These are phyloP conservation scores for Hymenotorrendiella dingleyae DNA, from an alignment of 2,329 filamentous ascomycete genomes.

Conservation along the genomic window DNA sequence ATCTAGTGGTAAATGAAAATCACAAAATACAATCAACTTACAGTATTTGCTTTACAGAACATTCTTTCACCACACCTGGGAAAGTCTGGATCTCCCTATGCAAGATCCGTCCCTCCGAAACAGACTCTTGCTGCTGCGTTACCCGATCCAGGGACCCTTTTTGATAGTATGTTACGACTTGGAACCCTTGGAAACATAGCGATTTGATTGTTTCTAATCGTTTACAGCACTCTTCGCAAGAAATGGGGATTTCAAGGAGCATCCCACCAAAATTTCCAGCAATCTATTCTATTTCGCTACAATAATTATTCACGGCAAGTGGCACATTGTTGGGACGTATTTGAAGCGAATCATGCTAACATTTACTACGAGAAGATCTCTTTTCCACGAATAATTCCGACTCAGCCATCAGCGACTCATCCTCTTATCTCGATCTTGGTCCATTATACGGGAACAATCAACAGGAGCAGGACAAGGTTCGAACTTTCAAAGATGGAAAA, in stretches of 20 bases:
- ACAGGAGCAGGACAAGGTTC: conserved; percentile 45
- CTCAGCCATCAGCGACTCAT: background rate
- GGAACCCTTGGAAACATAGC: too few relatives aligned
- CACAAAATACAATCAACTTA: too few relatives aligned
- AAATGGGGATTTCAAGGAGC: conserved; percentile 24
- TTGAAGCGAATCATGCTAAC: too few relatives aligned
- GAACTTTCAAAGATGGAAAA: conserved; percentile 61
- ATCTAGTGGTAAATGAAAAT: too few relatives aligned
- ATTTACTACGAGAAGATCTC: too few relatives aligned
- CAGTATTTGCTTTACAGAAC: too few relatives aligned
- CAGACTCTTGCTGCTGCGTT: conserved; percentile 48
- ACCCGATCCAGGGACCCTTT: conserved; percentile 57
- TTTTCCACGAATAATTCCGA: background rate
- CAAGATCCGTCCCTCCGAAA: conserved; percentile 54
- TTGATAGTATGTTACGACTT: too few relatives aligned
- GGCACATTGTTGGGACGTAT: too few relatives aligned
- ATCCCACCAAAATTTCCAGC: conserved; percentile 38
- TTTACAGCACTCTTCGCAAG: conserved; percentile 44
- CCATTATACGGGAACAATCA: conserved; percentile 37
- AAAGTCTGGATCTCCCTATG: conserved; percentile 60
- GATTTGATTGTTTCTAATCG: too few relatives aligned
- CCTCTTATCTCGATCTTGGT: conserved; percentile 40
- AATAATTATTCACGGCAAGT: conserved; percentile 48
- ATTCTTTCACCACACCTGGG: conserved; percentile 57
- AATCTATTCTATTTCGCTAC: conserved; percentile 44